phyloP scores from a whole-genome alignment of 2,329 filamentous ascomycete species.

The Penicillium crustosum region DNA sequence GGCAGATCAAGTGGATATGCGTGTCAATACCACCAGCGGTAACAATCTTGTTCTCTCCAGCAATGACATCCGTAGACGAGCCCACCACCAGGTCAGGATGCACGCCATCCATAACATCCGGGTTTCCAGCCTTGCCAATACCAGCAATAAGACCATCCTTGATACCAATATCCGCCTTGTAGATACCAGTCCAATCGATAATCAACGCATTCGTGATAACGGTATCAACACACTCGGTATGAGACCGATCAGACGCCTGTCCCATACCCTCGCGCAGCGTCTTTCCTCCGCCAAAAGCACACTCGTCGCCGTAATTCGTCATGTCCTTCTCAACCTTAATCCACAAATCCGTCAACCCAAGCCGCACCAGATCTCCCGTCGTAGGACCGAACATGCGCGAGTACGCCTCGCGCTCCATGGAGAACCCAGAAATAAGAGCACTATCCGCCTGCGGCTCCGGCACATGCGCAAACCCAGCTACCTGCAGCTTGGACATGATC shows the following conservation, averaged over 20 bases:
- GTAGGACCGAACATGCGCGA: constrained; percentile 90
- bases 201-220: constrained; percentile 88
- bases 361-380: constrained; percentile 76
- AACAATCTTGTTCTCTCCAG: constrained; percentile 84
- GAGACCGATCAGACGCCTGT: constrained; percentile 74
- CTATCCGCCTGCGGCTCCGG: constrained; percentile 63
- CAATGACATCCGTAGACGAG: constrained; percentile 86
- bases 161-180: constrained; percentile 94
- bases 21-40: constrained; percentile 88
- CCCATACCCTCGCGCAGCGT: constrained; percentile 94
- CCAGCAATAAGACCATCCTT: constrained; percentile 82
- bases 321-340: constrained; percentile 83
- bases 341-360: constrained; percentile 87
- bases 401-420: constrained; percentile 77
- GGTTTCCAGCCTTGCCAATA: constrained; percentile 93
- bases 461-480: constrained; percentile 74
- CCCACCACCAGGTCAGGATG: constrained; percentile 76
- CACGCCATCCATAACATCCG: constrained; percentile 94
- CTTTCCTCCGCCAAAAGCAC: constrained; percentile 92
- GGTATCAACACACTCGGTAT: constrained; percentile 73
- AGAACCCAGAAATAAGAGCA: constrained; percentile 59
- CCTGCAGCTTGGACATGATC: constrained; percentile 66
- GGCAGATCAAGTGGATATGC: constrained; percentile 93
- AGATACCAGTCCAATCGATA: constrained; percentile 88
- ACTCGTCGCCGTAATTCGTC: constrained; percentile 87